A percentile compares a stretch with the other conserved stretches of the same genome.
phyloP scores from a whole-genome alignment of 495 filamentous ascomycete species.

The Penicillium samsonianum region DNA sequence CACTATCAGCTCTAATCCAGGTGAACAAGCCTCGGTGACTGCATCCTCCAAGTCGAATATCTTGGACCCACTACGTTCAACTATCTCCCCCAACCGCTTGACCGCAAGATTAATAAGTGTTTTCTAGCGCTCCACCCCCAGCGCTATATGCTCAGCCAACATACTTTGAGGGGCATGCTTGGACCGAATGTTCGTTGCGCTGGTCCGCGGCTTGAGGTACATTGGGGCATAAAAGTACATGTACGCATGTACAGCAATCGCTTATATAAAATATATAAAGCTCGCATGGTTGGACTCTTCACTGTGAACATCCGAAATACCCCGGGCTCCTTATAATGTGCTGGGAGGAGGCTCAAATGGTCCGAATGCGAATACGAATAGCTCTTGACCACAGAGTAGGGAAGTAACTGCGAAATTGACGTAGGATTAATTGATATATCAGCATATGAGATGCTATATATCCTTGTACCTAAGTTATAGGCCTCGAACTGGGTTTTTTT shows the following conservation, averaged over 20 bases:
- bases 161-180: not conserved
- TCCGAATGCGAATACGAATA: not conserved
- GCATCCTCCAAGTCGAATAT: constrained; percentile 6
- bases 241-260: not conserved
- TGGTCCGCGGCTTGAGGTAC: not conserved
- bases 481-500: not conserved
- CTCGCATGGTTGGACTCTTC: not conserved
- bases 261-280: not conserved
- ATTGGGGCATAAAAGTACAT: not conserved
- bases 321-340: not conserved
- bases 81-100: constrained; percentile 30
- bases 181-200: not conserved
- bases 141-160: constrained; percentile 4
- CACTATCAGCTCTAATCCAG: not conserved
- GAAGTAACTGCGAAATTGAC: not conserved
- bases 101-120: constrained; percentile 27
- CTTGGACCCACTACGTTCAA: constrained; percentile 26
- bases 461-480: not conserved
- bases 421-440: not conserved
- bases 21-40: not conserved
- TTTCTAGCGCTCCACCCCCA: constrained; percentile 5
- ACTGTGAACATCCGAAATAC: not conserved
- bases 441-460: not conserved
- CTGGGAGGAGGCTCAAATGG: not conserved
- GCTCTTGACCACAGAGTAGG: not conserved